phyloP scores from a whole-genome alignment of 192 early-diverging fungal species.

The Umbelopsis isabellina region DNA sequence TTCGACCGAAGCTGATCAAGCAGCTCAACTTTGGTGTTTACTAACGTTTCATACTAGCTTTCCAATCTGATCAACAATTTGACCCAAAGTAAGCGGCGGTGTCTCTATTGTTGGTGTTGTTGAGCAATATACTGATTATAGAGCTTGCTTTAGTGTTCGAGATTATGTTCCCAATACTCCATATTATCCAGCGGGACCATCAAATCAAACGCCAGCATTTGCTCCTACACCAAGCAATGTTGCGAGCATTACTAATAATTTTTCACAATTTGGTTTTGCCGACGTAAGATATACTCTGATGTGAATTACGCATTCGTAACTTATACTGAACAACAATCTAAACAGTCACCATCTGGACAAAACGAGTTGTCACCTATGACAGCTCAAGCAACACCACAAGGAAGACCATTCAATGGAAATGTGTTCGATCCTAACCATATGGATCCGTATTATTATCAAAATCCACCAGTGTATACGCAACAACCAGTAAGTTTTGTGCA shows the following conservation, averaged over 20 bases:
- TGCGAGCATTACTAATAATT: constrained; percentile 24
- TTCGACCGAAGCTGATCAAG: not conserved
- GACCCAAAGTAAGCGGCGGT: constrained; percentile 1
- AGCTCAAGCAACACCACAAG: constrained; percentile 24
- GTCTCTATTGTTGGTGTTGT: not conserved
- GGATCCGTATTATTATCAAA: constrained; percentile 42
- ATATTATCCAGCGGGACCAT: not conserved
- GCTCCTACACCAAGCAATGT: constrained; percentile 11
- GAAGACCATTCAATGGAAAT: constrained; percentile 17
- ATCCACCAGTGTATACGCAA: constrained; percentile 28
- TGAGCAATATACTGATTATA: too few species aligned
- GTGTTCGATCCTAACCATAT: constrained; percentile 26
- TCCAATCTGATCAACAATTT: constrained; percentile 17
- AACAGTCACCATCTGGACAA: constrained; percentile 11
- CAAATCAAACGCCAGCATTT: not conserved
- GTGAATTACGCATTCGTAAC: not conserved
- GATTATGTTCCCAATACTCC: constrained; percentile 14
- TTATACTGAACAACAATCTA: not conserved
- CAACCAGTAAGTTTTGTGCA: constrained; percentile 36
- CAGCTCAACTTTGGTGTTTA: not conserved
- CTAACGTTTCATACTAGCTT: not conserved
- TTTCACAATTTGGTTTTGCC: constrained; percentile 13
- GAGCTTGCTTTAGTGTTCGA: not conserved
- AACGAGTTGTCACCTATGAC: constrained; percentile 23
- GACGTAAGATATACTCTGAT: not conserved